Evolutionary conservation across 2,329 filamentous ascomycete genomes (phyloP), one percentile per base, ranked within the genome.

Genomic region (Orbilia blumenaviensis): DNA sequence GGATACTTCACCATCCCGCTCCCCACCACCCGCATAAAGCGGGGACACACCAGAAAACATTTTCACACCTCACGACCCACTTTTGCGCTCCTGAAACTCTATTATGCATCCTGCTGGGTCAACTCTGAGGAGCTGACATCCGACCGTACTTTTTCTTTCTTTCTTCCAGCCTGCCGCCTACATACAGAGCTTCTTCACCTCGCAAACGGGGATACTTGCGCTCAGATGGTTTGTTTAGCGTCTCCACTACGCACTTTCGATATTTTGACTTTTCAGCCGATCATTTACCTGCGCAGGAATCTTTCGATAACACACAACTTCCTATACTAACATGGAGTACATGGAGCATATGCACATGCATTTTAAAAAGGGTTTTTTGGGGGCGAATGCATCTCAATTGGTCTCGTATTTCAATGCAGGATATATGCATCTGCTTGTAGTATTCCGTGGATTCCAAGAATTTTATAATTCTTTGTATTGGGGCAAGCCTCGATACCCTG

Each of bases 41-140:
- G 38, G 50, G 41, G 41, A 58, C 38, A 41, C 64, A 23, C 50
- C 64, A 56, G 9, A 50, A 21, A 66, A 8, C 52, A 38, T 32
- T 38, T 25, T 56, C 52, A 29, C 25, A 52, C 34, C 48, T 58
- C 18, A 50, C 18, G 44, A 44, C 46, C 52, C 66, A 69, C 54
- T 58, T 52, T 62, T 50, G 23, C 25, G 29, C 50, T 67, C 46
- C 63, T 67, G 63, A 67, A 67, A 67, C 63, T 46, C 23, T 48
- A 46, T 44, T 46, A 56, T 58, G 63, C 48, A 67, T 58, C 34
- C 36, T 48, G 62, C 38, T 42, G 50, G n/a, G 27, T 25, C 29
- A 32, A 21, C 38, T 25, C 38, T 48, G n/a, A 46, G 25, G 38
- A 64, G 25, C 44, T 63, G 48, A 27, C 34, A 23, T 56, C 52